phyloP scores from a whole-genome alignment of 768 basidiomycete species.

The Suillus ampliporus region DNA sequence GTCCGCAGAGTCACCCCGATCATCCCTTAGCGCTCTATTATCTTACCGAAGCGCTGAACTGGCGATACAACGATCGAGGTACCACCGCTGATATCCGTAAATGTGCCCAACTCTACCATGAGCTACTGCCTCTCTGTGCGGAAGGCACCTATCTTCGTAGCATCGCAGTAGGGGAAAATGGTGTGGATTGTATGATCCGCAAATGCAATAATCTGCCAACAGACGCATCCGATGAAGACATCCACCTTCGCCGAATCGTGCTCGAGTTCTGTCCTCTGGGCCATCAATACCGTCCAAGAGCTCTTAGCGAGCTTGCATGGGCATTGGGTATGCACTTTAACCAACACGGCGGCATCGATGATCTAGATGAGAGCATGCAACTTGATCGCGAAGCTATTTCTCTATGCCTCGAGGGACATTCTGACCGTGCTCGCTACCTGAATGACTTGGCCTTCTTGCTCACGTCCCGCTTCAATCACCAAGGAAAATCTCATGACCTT shows the following conservation, averaged over 20 bases:
- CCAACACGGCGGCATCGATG: slow-evolving; percentile 16
- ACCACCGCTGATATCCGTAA: slow-evolving; percentile 7
- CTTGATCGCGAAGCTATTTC: slow-evolving; percentile 22
- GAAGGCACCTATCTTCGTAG: slow-evolving; percentile 21
- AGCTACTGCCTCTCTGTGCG: slow-evolving; percentile 15
- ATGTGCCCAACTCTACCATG: background rate
- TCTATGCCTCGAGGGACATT: slow-evolving; percentile 25
- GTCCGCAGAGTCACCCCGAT: slow-evolving; percentile 25
- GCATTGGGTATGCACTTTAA: slow-evolving; percentile 25
- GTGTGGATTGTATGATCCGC: slow-evolving; percentile 22
- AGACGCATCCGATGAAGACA: slow-evolving; percentile 22
- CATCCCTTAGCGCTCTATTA: slow-evolving; percentile 21
- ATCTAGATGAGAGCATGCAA: slow-evolving; percentile 24
- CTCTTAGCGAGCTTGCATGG: slow-evolving; percentile 28
- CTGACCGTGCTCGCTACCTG: slow-evolving; percentile 16
- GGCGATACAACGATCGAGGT: slow-evolving; percentile 28
- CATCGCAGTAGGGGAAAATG: background rate
- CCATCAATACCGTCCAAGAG: slow-evolving; percentile 15
- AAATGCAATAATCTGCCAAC: slow-evolving; percentile 21
- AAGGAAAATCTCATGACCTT: slow-evolving; percentile 21
- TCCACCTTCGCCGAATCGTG: slow-evolving; percentile 18
- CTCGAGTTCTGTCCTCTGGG: slow-evolving; percentile 13
- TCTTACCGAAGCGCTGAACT: slow-evolving; percentile 22
- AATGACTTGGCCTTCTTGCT: slow-evolving; percentile 25
- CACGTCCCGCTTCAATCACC: slow-evolving; percentile 12